Percentiles rank a stretch among this genome's conserved stretches.
Evolutionary conservation across 192 early-diverging fungal species (phyloP).

Genomic region (Chytriomyces sp.): DNA sequence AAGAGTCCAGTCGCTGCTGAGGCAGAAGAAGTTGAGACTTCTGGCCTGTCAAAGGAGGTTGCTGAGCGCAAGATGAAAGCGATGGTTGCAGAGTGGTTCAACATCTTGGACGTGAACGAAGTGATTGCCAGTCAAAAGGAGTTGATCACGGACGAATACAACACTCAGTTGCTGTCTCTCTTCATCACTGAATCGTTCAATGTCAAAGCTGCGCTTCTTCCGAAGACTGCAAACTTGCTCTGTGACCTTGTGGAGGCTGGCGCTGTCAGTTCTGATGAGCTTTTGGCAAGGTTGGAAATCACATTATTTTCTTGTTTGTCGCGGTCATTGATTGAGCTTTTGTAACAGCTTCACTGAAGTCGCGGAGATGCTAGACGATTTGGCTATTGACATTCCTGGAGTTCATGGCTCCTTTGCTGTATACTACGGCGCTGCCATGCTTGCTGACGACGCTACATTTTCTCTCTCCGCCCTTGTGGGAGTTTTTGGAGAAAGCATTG

Average conservation of each 20-base stretch:
- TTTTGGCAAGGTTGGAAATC: slow-evolving; percentile 32
- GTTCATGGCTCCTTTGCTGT: slow-evolving; percentile 63
- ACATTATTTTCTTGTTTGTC: neutral
- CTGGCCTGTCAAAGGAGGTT: slow-evolving; percentile 35
- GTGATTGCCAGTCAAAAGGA: slow-evolving; percentile 73
- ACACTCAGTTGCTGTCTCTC: slow-evolving; percentile 57
- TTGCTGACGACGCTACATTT: slow-evolving; percentile 49
- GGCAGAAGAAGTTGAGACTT: slow-evolving; percentile 4
- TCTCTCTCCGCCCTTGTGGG: slow-evolving; percentile 49
- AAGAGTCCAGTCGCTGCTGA: slow-evolving; percentile 18
- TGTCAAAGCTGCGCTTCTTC: slow-evolving; percentile 37
- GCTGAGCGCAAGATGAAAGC: slow-evolving; percentile 61
- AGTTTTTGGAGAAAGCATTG: slow-evolving; percentile 30
- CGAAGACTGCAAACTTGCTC: slow-evolving; percentile 40
- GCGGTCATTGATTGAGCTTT: neutral
- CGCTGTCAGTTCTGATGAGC: slow-evolving; percentile 54
- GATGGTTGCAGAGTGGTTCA: slow-evolving; percentile 67
- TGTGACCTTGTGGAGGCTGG: slow-evolving; percentile 45
- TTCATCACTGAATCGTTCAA: slow-evolving; percentile 54
- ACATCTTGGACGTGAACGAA: slow-evolving; percentile 63
- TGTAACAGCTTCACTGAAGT: slow-evolving; percentile 54
- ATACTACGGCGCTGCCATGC: slow-evolving; percentile 62
- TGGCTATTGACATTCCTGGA: slow-evolving; percentile 73
- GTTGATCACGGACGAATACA: slow-evolving; percentile 62
- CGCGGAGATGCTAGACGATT: slow-evolving; percentile 70